These are phyloP conservation scores for Anisodus tanguticus DNA, from an alignment of 257 asterid species.

Conservation along the genomic window DNA sequence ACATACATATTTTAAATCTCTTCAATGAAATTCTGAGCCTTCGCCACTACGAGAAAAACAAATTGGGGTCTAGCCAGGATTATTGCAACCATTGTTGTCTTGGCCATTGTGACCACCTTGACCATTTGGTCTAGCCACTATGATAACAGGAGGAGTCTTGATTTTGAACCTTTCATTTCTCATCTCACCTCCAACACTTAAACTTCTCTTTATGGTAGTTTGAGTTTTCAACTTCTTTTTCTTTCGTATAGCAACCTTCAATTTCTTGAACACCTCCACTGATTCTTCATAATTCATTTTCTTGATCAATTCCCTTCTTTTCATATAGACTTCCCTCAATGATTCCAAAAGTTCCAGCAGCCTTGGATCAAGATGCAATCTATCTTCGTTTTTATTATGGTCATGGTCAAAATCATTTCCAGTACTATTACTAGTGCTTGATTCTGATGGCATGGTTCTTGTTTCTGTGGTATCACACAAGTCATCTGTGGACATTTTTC, in stretches of 20 bases:
- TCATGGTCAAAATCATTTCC: background rate
- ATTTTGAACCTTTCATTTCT: conserved; percentile 51
- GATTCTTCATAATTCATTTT: conserved; percentile 45
- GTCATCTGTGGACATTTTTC: background rate
- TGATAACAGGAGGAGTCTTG: conserved; percentile 53
- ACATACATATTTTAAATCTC: too few relatives aligned
- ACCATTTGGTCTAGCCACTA: conserved; percentile 32
- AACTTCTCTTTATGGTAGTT: background rate
- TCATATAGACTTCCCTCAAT: conserved; percentile 45
- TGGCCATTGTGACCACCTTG: background rate
- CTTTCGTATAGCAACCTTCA: conserved; percentile 38
- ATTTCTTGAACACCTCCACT: conserved; percentile 43
- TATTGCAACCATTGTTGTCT: background rate
- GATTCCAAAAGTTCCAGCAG: conserved; percentile 46
- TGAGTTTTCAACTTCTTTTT: conserved; percentile 34
- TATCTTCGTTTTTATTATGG: conserved; percentile 56
- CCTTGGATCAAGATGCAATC: conserved; percentile 50
- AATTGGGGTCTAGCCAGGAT: too few relatives aligned
- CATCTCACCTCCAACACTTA: conserved; percentile 51
- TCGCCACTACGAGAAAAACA: too few relatives aligned
- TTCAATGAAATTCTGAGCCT: too few relatives aligned
- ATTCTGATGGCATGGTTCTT: background rate
- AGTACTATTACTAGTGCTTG: background rate
- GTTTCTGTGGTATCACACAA: background rate
- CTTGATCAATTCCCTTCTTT: conserved; percentile 46